Conservation (phyloP, 345 rosid genomes). For the Isatis tinctoria region DNA sequence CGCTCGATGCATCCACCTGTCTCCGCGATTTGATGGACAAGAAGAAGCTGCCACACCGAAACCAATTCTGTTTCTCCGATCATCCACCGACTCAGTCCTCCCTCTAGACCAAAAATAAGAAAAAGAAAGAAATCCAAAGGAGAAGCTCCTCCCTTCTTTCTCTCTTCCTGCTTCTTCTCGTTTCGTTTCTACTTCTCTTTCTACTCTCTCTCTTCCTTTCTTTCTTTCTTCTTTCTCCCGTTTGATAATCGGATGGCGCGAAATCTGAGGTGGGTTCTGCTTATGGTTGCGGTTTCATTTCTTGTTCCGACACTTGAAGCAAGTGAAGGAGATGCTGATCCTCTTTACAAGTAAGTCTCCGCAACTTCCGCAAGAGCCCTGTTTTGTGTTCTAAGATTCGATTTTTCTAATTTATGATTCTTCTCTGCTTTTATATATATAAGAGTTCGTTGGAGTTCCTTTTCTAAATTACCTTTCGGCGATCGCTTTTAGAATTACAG, state of each 20-base stretch:
- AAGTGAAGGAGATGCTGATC: conserved; percentile 85
- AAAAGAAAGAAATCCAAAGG: neutral
- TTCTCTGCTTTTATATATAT: neutral
- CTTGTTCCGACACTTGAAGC: conserved; percentile 46
- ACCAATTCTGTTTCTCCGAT: conserved; percentile 15
- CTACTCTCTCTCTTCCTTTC: neutral
- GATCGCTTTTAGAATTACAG: neutral
- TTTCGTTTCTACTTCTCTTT: neutral
- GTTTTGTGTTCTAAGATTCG: neutral
- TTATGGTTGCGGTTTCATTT: conserved; percentile 28
- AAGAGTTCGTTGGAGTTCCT: neutral
- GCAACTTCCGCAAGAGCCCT: neutral
- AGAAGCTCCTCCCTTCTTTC: neutral
- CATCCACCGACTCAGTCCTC: conserved; percentile 10
- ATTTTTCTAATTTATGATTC: neutral
- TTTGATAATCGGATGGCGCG: conserved; percentile 31
- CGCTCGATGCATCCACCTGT: conserved; percentile 24
- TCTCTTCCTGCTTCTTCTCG: neutral
- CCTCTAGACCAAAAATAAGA: no score
- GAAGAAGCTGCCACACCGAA: conserved; percentile 16
- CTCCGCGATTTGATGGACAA: conserved; percentile 29
- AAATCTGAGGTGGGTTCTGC: conserved; percentile 33
- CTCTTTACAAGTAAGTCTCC: conserved; percentile 58
- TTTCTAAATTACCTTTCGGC: neutral
- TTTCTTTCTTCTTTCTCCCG: neutral